Evolutionary conservation across 257 asterid species (phyloP).

Genomic region (Echium plantagineum): DNA sequence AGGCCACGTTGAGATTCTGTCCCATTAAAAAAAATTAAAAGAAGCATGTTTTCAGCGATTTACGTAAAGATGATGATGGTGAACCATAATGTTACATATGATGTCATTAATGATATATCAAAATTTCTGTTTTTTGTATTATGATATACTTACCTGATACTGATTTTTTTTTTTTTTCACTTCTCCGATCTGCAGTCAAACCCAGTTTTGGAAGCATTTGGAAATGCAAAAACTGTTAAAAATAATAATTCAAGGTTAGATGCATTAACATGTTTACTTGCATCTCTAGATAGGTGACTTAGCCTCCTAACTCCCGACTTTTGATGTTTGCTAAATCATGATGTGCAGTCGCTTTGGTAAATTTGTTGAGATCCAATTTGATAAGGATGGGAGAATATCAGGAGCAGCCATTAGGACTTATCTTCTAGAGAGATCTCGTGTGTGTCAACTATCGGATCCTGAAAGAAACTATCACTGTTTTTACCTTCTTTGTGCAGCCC

Average conservation of each 20-base stretch:
- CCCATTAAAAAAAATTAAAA: too few relatives aligned
- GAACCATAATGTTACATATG: too few relatives aligned
- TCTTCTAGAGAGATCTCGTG: conserved; percentile 97
- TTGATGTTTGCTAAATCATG: conserved; percentile 1
- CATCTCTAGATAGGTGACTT: neutral
- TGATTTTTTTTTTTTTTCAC: conserved; percentile 1
- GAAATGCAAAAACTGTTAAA: conserved; percentile 98
- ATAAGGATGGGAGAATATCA: conserved; percentile 84
- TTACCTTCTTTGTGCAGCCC: conserved; percentile 96
- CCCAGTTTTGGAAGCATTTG: conserved; percentile 98
- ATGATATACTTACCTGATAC: neutral
- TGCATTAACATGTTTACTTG: conserved; percentile 2
- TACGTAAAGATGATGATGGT: too few relatives aligned
- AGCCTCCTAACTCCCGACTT: neutral
- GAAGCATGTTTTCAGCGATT: too few relatives aligned
- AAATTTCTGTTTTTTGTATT: neutral
- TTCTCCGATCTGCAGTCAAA: conserved; percentile 59
- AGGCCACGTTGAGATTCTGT: too few relatives aligned
- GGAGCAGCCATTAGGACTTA: conserved; percentile 98
- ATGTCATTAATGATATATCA: too few relatives aligned
- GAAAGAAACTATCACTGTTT: conserved; percentile 96
- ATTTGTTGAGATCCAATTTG: conserved; percentile 94
- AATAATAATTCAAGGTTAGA: conserved; percentile 91
- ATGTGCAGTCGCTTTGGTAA: conserved; percentile 93
- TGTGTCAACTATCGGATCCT: conserved; percentile 95